Percentiles rank a stretch among this genome's conserved stretches.
These are phyloP conservation scores for Steccherinum ochraceum DNA, from an alignment of 768 basidiomycete genomes.

Conservation along the genomic window DNA sequence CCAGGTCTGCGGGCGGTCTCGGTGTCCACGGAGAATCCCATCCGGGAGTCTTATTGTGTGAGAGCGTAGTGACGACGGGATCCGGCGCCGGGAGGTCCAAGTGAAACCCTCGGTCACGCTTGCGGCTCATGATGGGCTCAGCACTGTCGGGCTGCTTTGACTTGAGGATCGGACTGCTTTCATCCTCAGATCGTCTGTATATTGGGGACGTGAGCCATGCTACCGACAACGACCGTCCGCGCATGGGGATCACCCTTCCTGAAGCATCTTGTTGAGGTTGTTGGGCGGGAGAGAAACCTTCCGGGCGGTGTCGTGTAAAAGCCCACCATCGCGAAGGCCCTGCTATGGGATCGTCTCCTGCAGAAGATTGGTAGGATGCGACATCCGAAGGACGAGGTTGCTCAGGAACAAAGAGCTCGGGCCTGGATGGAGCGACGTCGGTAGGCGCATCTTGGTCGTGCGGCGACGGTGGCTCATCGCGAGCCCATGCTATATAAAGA, in stretches of 20 bases:
- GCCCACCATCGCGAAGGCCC: slow-evolving; percentile 59
- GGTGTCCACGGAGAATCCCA: slow-evolving; percentile 69
- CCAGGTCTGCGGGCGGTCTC: slow-evolving; percentile 9
- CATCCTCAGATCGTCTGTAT: slow-evolving; percentile 27
- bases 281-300: slow-evolving; percentile 12
- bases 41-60: slow-evolving; percentile 53
- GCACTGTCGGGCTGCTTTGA: not conserved
- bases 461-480: slow-evolving; percentile 77
- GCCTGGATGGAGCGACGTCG: no score
- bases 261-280: slow-evolving; percentile 5
- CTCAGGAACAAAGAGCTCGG: slow-evolving; percentile 21
- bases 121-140: not conserved
- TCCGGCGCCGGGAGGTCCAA: slow-evolving; percentile 27
- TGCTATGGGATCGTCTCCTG: slow-evolving; percentile 22
- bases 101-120: slow-evolving; percentile 10
- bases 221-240: slow-evolving; percentile 34
- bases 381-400: slow-evolving; percentile 45
- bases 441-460: slow-evolving; percentile 37
- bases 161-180: slow-evolving; percentile 5
- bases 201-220: slow-evolving; percentile 43
- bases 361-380: slow-evolving; percentile 42
- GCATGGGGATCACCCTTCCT: slow-evolving; percentile 8
- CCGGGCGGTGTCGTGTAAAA: slow-evolving; percentile 54
- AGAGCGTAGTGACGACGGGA: slow-evolving; percentile 38
- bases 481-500: slow-evolving; percentile 62